These are phyloP conservation scores for Protomyces pachydermus DNA, from an alignment of 1,139 yeast species.

Conservation along the genomic window DNA sequence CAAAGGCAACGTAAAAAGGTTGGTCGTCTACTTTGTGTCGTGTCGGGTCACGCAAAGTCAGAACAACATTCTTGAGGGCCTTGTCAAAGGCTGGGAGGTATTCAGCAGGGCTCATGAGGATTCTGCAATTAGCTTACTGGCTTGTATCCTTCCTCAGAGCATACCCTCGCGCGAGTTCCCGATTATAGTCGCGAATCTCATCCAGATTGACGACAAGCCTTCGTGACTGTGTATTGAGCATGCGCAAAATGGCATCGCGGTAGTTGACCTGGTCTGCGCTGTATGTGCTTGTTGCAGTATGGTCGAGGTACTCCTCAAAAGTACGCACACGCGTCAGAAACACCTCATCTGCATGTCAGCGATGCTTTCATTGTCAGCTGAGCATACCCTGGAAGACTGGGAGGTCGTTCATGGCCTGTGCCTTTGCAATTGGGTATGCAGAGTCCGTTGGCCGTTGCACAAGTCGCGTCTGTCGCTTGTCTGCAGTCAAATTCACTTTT, in stretches of 20 bases:
- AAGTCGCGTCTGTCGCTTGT: background rate
- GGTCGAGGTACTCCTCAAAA: conserved; percentile 80
- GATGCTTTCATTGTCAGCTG: background rate
- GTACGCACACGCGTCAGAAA: conserved; percentile 74
- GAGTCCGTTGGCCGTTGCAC: background rate
- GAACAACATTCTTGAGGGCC: conserved; percentile 76
- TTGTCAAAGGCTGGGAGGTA: conserved; percentile 84
- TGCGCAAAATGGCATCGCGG: conserved; percentile 61
- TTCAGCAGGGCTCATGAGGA: conserved; percentile 73
- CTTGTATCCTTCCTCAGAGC: conserved; percentile 2
- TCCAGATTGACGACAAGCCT: conserved; percentile 76
- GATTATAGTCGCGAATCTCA: conserved; percentile 80
- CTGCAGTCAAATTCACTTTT: background rate
- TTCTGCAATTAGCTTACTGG: conserved; percentile 23
- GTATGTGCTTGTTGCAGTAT: conserved; percentile 34
- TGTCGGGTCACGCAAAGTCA: conserved; percentile 45
- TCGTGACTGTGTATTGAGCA: conserved; percentile 61
- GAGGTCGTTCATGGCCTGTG: conserved; percentile 12
- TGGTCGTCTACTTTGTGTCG: conserved; percentile 52
- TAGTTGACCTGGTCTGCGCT: conserved; percentile 53
- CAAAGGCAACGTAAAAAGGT: conserved; percentile 71
- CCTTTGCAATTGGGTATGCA: background rate
- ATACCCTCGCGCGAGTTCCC: conserved; percentile 70
- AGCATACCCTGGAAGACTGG: conserved; percentile 20
- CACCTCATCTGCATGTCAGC: conserved; percentile 36